These are phyloP conservation scores for Clarireedia sp. DNA, from an alignment of 2,329 filamentous ascomycete species.

Conservation along the genomic window DNA sequence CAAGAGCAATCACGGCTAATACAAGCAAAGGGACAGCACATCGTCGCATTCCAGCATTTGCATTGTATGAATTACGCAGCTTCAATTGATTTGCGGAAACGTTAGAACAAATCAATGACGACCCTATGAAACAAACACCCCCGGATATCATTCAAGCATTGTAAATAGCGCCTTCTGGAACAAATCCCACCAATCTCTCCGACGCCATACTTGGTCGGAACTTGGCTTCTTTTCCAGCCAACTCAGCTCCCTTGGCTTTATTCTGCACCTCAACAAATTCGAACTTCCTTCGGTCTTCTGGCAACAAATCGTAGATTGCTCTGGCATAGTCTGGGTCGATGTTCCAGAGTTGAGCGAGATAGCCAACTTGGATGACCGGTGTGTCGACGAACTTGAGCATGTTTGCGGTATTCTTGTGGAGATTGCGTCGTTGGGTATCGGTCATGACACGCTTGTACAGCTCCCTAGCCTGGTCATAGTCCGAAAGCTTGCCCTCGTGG, in stretches of 20 bases:
- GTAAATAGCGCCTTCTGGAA: not conserved
- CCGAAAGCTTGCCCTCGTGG: constrained; percentile 14
- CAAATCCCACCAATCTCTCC: constrained; percentile 6
- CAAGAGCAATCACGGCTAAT: no score
- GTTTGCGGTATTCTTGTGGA: constrained; percentile 2
- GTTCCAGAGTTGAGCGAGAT: constrained; percentile 46
- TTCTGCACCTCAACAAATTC: constrained; percentile 11
- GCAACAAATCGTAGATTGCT: constrained; percentile 5
- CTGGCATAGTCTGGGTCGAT: constrained; percentile 3
- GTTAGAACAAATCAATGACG: no score
- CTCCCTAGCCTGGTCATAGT: constrained; percentile 7
- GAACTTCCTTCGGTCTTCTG: constrained; percentile 1
- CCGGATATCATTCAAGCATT: not conserved
- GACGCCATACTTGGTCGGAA: constrained; percentile 66
- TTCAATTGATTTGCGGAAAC: no score
- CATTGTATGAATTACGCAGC: no score
- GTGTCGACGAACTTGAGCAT: not conserved
- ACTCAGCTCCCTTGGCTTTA: constrained; percentile 4
- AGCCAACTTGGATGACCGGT: not conserved
- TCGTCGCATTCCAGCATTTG: no score
- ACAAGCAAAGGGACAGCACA: no score
- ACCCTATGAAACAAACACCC: no score
- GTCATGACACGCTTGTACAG: constrained; percentile 2
- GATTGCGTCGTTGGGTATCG: not conserved
- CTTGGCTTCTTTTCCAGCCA: constrained; percentile 62